Evolutionary conservation across 2,329 filamentous ascomycete species (phyloP).

Genomic region (Aspergillaceae sp.): DNA sequence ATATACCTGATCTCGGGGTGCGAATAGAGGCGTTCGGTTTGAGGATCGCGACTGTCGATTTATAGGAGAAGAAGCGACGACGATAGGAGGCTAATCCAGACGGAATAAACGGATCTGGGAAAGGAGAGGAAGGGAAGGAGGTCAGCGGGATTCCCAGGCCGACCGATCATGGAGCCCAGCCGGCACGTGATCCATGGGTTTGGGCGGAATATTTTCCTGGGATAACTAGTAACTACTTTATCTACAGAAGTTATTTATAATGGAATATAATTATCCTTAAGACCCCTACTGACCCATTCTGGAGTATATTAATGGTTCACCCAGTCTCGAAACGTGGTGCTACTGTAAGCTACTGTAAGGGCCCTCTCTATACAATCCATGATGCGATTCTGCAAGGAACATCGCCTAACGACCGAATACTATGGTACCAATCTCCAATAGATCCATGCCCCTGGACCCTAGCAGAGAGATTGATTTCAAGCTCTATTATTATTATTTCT

Average conservation of each 20-base stretch:
- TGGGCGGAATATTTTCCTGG: too few relatives aligned
- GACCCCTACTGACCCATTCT: too few relatives aligned
- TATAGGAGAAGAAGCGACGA: background rate
- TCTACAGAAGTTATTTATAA: too few relatives aligned
- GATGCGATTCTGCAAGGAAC: too few relatives aligned
- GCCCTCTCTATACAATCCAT: too few relatives aligned
- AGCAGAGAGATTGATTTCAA: background rate
- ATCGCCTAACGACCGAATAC: too few relatives aligned
- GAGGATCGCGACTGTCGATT: background rate
- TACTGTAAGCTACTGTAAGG: too few relatives aligned
- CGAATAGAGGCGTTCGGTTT: background rate
- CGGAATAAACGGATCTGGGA: background rate
- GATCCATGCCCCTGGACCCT: background rate
- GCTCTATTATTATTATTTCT: background rate
- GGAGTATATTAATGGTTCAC: too few relatives aligned
- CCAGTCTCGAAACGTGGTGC: too few relatives aligned
- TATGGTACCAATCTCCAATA: too few relatives aligned
- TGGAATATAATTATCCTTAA: too few relatives aligned
- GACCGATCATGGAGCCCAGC: slow-evolving; percentile 1
- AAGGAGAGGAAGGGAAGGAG: background rate
- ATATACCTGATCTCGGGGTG: background rate
- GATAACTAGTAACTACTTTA: too few relatives aligned
- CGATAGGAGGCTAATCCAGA: background rate
- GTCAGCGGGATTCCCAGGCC: background rate
- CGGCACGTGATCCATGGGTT: background rate